phyloP scores from a whole-genome alignment of 2,329 filamentous ascomycete genomes.

The Fusarium sp. region DNA sequence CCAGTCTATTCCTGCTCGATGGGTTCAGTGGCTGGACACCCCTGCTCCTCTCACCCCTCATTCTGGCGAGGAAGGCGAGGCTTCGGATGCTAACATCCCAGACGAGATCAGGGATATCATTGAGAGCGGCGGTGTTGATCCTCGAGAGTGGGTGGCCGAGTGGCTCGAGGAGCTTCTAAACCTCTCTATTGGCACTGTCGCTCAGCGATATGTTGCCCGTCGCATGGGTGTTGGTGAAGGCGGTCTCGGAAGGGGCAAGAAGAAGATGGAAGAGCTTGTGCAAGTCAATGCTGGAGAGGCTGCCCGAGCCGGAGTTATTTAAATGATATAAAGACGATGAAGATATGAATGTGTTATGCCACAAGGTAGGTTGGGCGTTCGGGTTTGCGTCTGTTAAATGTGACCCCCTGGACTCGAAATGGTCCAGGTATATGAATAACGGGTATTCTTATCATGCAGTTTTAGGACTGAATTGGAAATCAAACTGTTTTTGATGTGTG shows the following conservation, averaged over 20 bases:
- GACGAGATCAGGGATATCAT: constrained; percentile 91
- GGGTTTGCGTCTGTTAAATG: constrained; percentile 34
- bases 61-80: constrained; percentile 61
- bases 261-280: constrained; percentile 66
- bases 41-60: constrained; percentile 67
- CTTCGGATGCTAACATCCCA: constrained; percentile 63
- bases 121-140: constrained; percentile 80
- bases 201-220: constrained; percentile 93
- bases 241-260: constrained; percentile 70
- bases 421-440: constrained; percentile 33
- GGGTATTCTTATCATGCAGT: constrained; percentile 20
- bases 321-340: constrained; percentile 19
- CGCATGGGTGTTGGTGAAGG: constrained; percentile 96
- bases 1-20: constrained; percentile 84
- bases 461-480: constrained; percentile 14
- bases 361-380: constrained; percentile 43
- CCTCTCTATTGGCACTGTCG: constrained; percentile 84
- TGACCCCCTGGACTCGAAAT: constrained; percentile 30
- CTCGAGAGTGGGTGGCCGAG: constrained; percentile 95
- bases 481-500: no score
- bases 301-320: constrained; percentile 68
- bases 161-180: constrained; percentile 92
- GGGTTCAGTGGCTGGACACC: constrained; percentile 92
- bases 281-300: constrained; percentile 69
- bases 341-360: constrained; percentile 21